Percentiles rank a stretch among this genome's conserved stretches.
phyloP scores from a whole-genome alignment of 495 filamentous ascomycete species.

The Aspergillus bridgeri region DNA sequence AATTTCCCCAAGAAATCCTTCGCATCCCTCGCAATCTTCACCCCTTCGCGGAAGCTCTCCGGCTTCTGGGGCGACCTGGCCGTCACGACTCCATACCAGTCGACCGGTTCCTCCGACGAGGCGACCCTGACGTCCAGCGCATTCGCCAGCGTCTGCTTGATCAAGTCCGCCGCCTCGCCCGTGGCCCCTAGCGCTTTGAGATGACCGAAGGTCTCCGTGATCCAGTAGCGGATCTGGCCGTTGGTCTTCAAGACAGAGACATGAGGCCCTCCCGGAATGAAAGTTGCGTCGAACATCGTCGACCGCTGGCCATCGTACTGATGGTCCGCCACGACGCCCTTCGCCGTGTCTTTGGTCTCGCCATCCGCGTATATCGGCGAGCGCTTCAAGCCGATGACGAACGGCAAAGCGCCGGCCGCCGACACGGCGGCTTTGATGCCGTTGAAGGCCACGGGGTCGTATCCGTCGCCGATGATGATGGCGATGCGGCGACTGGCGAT shows the following conservation, averaged over 20 bases:
- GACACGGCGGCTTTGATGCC: constrained; percentile 60
- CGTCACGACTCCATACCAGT: constrained; percentile 45
- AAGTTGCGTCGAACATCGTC: constrained; percentile 82
- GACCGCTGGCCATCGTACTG: constrained; percentile 78
- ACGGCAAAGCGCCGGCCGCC: constrained; percentile 61
- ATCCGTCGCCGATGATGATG: constrained; percentile 80
- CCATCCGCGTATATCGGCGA: constrained; percentile 67
- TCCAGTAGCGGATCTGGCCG: constrained; percentile 77
- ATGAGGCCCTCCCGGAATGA: constrained; percentile 78
- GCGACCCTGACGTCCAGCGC: constrained; percentile 54
- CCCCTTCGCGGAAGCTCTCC: constrained; percentile 49
- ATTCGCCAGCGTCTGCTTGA: constrained; percentile 51
- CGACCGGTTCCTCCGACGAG: constrained; percentile 45
- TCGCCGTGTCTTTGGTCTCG: constrained; percentile 49
- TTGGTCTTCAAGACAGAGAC: constrained; percentile 60
- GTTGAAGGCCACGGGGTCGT: constrained; percentile 61
- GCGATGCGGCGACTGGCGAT: constrained; percentile 74
- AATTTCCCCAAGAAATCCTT: constrained; percentile 66
- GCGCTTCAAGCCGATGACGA: constrained; percentile 67
- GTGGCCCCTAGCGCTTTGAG: constrained; percentile 74
- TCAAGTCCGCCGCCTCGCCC: constrained; percentile 65
- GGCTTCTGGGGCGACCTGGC: constrained; percentile 50
- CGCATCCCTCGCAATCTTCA: constrained; percentile 39
- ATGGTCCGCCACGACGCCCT: constrained; percentile 68
- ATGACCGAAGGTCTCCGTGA: constrained; percentile 79